These are phyloP conservation scores for Boletellus ananas DNA, from an alignment of 768 basidiomycete genomes.

Conservation along the genomic window DNA sequence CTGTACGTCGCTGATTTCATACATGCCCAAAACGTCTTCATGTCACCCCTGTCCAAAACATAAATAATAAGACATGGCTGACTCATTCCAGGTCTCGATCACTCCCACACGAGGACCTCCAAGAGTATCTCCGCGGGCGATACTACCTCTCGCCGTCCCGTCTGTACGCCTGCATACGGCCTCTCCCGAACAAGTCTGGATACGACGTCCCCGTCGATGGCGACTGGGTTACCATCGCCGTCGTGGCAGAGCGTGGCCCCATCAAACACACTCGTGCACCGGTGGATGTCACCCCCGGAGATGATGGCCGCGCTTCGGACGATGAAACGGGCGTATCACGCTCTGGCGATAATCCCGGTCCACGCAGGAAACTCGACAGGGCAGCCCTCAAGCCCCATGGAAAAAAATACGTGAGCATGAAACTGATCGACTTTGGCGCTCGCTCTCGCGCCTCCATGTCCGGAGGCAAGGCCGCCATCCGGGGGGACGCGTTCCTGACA, in stretches of 20 bases:
- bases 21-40: neutral
- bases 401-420: constrained; percentile 84
- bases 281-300: constrained; percentile 43
- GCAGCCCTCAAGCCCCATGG: constrained; percentile 42
- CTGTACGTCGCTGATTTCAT: constrained; percentile 48
- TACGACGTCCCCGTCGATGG: constrained; percentile 90
- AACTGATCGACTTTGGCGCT: constrained; percentile 77
- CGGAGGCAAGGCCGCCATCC: constrained; percentile 52
- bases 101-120: constrained; percentile 71
- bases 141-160: constrained; percentile 87
- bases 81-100: constrained; percentile 57
- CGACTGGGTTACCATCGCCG: constrained; percentile 95
- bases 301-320: constrained; percentile 41
- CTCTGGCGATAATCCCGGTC: neutral
- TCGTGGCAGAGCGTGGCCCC: constrained; percentile 87
- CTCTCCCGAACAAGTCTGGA: constrained; percentile 71
- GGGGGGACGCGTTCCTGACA: constrained; percentile 82
- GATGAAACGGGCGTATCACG: constrained; percentile 17
- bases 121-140: constrained; percentile 76
- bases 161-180: constrained; percentile 81
- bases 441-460: constrained; percentile 52
- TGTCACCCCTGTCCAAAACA: neutral
- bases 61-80: constrained; percentile 2
- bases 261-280: constrained; percentile 71
- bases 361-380: constrained; percentile 17